A percentile compares a stretch with the other conserved stretches of the same genome.
These are phyloP conservation scores for Nicotiana tabacum DNA, from an alignment of 257 asterid species.

Conservation along the genomic window DNA sequence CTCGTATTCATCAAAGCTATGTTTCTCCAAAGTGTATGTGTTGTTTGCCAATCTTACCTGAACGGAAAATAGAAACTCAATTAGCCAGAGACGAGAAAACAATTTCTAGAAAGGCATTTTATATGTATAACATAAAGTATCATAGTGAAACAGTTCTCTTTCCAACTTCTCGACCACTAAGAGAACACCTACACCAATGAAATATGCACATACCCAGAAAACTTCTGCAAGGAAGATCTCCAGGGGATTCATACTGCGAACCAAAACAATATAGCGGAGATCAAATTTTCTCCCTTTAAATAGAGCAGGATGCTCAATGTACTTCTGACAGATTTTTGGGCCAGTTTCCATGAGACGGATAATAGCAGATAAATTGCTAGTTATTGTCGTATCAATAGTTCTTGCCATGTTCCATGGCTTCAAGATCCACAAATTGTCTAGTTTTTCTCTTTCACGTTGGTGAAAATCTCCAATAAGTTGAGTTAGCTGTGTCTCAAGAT, in stretches of 20 bases:
- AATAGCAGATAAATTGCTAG: conserved; percentile 69
- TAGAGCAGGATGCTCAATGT: conserved; percentile 90
- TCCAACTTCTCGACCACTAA: background rate
- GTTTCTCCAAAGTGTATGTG: conserved; percentile 62
- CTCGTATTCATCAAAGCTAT: conserved; percentile 82
- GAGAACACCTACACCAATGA: background rate
- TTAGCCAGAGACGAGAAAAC: conserved; percentile 6
- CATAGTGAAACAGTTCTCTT: background rate
- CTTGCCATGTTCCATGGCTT: conserved; percentile 99
- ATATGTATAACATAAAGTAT: background rate
- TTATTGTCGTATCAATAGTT: conserved; percentile 85
- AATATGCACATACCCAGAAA: conserved; percentile 68
- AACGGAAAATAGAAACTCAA: conserved; percentile 15
- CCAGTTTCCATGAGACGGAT: conserved; percentile 99
- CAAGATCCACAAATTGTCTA: conserved; percentile 82
- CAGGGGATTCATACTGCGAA: conserved; percentile 75
- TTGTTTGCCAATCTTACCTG: conserved; percentile 96
- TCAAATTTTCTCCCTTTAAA: conserved; percentile 91
- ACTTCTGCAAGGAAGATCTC: conserved; percentile 75
- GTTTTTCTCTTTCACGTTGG: conserved; percentile 53
- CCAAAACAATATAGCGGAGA: conserved; percentile 76
- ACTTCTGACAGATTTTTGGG: conserved; percentile 93
- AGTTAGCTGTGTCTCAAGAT: conserved; percentile 85
- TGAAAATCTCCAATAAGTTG: conserved; percentile 77
- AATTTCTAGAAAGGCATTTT: background rate